phyloP scores from a whole-genome alignment of 2,329 filamentous ascomycete species.

The Fusarium sp. region DNA sequence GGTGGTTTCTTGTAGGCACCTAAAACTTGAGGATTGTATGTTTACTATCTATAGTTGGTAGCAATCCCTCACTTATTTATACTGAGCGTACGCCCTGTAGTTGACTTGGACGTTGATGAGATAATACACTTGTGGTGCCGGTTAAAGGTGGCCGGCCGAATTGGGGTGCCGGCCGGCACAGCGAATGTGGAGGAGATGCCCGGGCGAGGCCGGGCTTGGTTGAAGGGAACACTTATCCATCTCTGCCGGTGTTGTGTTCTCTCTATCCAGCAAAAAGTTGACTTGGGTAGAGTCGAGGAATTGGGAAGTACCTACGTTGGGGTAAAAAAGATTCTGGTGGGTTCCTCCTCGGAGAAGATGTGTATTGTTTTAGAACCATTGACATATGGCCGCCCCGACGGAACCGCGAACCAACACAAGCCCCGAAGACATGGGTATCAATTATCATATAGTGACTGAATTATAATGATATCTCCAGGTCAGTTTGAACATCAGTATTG shows the following conservation, averaged over 20 bases:
- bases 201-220: background rate
- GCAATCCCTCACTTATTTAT: conserved; percentile 2
- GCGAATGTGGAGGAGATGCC: conserved; percentile 15
- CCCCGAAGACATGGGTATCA: background rate
- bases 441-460: too few species aligned
- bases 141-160: conserved; percentile 11
- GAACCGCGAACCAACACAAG: too few species aligned
- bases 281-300: background rate
- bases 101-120: conserved; percentile 16
- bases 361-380: too few species aligned
- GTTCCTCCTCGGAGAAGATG: background rate
- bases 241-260: background rate
- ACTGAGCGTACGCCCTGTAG: conserved; percentile 14
- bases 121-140: conserved; percentile 15
- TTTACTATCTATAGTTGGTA: background rate
- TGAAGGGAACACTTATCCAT: background rate
- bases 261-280: background rate
- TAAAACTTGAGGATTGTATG: background rate
- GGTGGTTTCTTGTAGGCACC: background rate
- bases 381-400: too few species aligned
- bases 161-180: conserved; percentile 21
- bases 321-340: background rate
- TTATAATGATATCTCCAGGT: background rate
- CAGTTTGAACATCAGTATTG: background rate
- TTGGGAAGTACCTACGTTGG: background rate